Percentiles rank a stretch among this genome's conserved stretches.
These are phyloP conservation scores for Rhypophila decipiens DNA, from an alignment of 495 filamentous ascomycete genomes.

Conservation along the genomic window DNA sequence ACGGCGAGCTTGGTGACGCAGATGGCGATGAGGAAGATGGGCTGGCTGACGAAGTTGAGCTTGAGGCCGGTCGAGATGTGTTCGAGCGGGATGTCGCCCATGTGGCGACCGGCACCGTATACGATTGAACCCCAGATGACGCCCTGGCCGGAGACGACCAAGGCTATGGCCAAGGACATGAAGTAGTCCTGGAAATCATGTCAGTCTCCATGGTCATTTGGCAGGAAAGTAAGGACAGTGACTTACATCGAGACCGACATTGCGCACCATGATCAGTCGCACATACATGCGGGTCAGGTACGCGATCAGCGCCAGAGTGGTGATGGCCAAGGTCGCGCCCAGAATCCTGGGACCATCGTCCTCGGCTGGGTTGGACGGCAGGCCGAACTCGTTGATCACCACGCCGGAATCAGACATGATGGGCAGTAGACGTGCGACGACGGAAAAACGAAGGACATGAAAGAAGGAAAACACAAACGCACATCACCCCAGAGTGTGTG, in stretches of 20 bases:
- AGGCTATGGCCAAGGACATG: constrained; percentile 11
- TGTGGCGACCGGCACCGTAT: constrained; percentile 37
- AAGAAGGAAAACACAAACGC: no score
- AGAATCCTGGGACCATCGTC: constrained; percentile 37
- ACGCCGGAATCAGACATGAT: constrained; percentile 5
- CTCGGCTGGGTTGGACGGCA: constrained; percentile 20
- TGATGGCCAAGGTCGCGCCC: constrained; percentile 31
- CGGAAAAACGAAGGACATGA: no score
- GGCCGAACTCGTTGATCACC: background rate
- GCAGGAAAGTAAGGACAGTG: no score
- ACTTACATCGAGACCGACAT: constrained; percentile 40
- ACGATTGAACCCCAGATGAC: constrained; percentile 30
- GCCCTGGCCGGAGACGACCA: constrained; percentile 19
- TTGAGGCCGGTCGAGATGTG: constrained; percentile 23
- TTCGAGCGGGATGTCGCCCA: constrained; percentile 20
- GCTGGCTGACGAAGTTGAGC: constrained; percentile 37
- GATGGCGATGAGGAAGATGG: constrained; percentile 35
- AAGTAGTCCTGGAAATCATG: constrained; percentile 9
- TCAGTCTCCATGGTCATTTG: no score
- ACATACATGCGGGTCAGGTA: constrained; percentile 38
- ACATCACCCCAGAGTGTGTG: no score
- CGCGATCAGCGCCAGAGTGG: constrained; percentile 24
- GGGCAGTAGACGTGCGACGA: no score
- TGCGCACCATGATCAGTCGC: constrained; percentile 35
- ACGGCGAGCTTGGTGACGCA: constrained; percentile 43